These are phyloP conservation scores for Phylloporus rhodoxanthus DNA, from an alignment of 768 basidiomycete species.

Conservation along the genomic window DNA sequence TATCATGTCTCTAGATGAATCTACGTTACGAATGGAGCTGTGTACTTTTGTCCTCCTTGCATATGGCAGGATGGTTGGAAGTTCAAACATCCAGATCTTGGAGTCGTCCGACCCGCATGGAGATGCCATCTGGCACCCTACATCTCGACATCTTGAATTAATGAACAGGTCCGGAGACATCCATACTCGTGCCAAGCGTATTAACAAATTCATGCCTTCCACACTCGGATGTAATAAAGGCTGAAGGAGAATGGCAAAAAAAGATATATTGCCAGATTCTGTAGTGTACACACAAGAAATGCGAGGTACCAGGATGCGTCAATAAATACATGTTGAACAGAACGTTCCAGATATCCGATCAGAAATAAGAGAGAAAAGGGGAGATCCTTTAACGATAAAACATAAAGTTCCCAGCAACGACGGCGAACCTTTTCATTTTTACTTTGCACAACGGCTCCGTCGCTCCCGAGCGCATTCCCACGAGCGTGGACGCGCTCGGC, in stretches of 20 bases:
- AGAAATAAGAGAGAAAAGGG: neutral
- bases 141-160: neutral
- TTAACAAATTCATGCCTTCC: neutral
- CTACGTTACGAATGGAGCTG: neutral
- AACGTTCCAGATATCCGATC: conserved; percentile 7
- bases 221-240: neutral
- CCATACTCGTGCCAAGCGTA: neutral
- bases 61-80: neutral
- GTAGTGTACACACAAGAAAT: conserved; percentile 16
- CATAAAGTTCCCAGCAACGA: conserved; percentile 4
- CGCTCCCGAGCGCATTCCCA: conserved; percentile 6
- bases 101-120: neutral
- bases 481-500: conserved; percentile 1
- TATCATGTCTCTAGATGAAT: neutral
- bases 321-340: conserved; percentile 19
- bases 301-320: conserved; percentile 8
- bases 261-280: conserved; percentile 2
- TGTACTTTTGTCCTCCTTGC: neutral
- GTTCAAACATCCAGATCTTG: neutral
- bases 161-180: neutral
- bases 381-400: conserved; percentile 7
- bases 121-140: neutral
- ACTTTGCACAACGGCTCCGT: neutral
- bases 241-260: neutral
- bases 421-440: neutral